Conservation (phyloP, 1,284 basidiomycete genomes). For the Ceratobasidium sp. region DNA sequence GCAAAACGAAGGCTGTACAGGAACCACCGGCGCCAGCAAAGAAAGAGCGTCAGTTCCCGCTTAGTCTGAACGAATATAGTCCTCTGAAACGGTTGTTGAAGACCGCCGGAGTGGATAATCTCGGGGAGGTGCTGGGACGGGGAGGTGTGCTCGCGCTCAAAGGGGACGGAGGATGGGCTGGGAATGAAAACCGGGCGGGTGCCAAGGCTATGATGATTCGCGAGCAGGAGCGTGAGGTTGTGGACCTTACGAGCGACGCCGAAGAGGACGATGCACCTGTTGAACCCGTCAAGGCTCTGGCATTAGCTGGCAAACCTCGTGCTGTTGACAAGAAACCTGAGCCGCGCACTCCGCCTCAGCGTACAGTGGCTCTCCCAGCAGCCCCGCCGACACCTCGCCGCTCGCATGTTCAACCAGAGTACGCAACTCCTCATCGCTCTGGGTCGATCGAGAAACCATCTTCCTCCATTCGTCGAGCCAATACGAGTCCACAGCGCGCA, state of each 20-base stretch:
- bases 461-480: not conserved
- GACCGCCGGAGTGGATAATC: constrained; percentile 14
- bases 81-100: constrained; percentile 13
- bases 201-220: constrained; percentile 28
- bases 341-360: not conserved
- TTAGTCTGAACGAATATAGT: constrained; percentile 25
- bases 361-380: not conserved
- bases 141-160: constrained; percentile 19
- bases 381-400: constrained; percentile 6
- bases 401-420: not conserved
- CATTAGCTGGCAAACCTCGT: not conserved
- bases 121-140: constrained; percentile 13
- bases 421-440: not conserved
- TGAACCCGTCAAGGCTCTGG: not conserved
- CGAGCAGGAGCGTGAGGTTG: constrained; percentile 27
- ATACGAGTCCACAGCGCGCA: not conserved
- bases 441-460: not conserved
- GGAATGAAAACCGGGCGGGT: not conserved
- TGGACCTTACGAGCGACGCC: constrained; percentile 27
- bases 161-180: not conserved
- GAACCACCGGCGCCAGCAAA: not conserved
- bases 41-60: not conserved
- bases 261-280: constrained; percentile 17
- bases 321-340: not conserved
- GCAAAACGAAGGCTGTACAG: not conserved